Percentiles rank a stretch among this genome's conserved stretches.
phyloP scores from a whole-genome alignment of 2,329 filamentous ascomycete genomes.

The Beauveria sp. region DNA sequence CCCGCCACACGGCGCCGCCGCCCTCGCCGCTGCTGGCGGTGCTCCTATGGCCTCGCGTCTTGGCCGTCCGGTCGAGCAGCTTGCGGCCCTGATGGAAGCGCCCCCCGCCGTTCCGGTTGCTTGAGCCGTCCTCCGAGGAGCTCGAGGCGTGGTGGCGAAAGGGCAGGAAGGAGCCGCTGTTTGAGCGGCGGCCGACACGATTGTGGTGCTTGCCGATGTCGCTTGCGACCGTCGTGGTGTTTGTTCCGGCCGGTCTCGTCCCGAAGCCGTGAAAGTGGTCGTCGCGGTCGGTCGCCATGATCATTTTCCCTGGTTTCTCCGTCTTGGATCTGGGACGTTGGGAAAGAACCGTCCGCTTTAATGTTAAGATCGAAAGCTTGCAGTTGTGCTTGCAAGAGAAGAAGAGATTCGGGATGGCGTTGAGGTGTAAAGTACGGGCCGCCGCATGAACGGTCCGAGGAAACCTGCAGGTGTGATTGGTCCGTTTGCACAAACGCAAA shows the following conservation, averaged over 20 bases:
- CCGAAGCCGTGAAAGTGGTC: background rate
- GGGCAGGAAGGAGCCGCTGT: background rate
- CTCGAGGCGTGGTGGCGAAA: conserved; percentile 4
- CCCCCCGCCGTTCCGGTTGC: background rate
- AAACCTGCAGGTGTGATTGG: background rate
- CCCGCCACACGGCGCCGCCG: background rate
- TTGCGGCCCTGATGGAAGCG: conserved; percentile 4
- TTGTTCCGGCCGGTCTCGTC: background rate
- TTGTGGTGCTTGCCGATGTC: background rate
- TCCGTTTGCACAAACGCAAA: conserved; percentile 4
- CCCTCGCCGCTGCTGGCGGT: background rate
- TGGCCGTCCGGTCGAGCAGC: conserved; percentile 5
- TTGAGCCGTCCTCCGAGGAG: conserved; percentile 3
- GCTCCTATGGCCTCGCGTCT: background rate
- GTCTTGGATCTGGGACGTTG: background rate
- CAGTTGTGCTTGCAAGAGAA: background rate
- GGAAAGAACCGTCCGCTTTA: no score
- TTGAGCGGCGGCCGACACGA: background rate
- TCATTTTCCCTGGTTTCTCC: background rate
- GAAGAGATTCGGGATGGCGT: background rate
- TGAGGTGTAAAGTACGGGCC: background rate
- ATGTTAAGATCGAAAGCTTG: background rate
- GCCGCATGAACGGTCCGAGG: background rate
- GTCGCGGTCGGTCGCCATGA: background rate
- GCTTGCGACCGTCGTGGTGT: conserved; percentile 5